Base-by-base conservation (phyloP, 208 protist genomes). In the Wallacemonas sp. region DNA sequence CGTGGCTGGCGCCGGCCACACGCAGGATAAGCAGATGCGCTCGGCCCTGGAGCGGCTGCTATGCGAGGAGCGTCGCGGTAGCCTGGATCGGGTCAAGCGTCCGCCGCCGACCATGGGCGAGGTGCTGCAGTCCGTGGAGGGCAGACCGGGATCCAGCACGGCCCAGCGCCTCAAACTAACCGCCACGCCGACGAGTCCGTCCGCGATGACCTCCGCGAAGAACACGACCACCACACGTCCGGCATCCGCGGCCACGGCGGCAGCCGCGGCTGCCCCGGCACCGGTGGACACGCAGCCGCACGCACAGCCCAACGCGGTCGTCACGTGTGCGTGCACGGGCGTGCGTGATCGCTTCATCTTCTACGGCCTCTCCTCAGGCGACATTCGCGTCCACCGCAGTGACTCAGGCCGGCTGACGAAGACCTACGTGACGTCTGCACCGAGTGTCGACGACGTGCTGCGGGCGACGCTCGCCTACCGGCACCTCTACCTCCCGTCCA, bases 361-460 rank as follows among this genome's bases (percentile, higher is more conserved):
- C 65, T 93, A 93, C 77, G 83, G 84, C 10, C 76, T 93, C 22
- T 65, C 64, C 18, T 81, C 77, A 33, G 87, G 87, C 18, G 87
- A 93, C 39, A 84, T 93, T 46, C 87, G 87, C 29, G 57, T 89
- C 20, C 87, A 93, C 67, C 84, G 82, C 62, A 85, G 57, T 28
- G 82, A 93, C 61, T 87, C 79, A 3, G 87, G 87, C 16, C 76
- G 82, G 16, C 61, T 93, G 26, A 61, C 87, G 57, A 86, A 89
- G 57, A 93, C 87, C n/a, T 81, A 83, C 81, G 57, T 89, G 49
- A 87, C 84, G 22, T 79, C 76, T 2, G 76, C 83, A 7, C 87
- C 87, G 8, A 85, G 82, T 20, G 70, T 75, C 2, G 76, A 84
- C 28, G 76, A 91, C 50, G 77, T 93, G n/a, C 49, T 89, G 18